Conservation (phyloP, 257 asterid species). For the Pogostemon cablin region DNA sequence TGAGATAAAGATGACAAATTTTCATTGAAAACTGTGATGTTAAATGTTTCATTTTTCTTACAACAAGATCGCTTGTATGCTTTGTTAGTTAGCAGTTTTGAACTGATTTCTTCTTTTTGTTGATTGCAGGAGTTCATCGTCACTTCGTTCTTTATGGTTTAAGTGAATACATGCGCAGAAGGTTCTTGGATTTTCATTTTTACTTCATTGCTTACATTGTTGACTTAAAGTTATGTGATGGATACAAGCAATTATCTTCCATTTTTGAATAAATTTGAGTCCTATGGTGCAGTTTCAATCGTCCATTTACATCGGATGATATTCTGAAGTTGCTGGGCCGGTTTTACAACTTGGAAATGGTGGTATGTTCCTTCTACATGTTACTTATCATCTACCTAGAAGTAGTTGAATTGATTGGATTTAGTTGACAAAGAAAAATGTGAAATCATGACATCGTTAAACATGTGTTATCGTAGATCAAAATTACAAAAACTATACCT, state of each 20-base stretch:
- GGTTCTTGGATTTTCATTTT: slow-evolving; percentile 47
- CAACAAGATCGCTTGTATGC: not conserved
- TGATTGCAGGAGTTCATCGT: slow-evolving; percentile 78
- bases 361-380: slow-evolving; percentile 52
- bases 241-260: not conserved
- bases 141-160: slow-evolving; percentile 64
- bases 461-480: not conserved
- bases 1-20: not conserved
- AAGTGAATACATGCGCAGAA: slow-evolving; percentile 60
- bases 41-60: not conserved
- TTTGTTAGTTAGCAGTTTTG: not conserved
- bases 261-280: not conserved
- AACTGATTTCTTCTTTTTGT: slow-evolving; percentile 9
- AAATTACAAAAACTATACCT: not conserved
- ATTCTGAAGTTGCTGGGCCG: slow-evolving; percentile 86
- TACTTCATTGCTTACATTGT: slow-evolving; percentile 10
- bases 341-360: slow-evolving; percentile 91
- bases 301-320: slow-evolving; percentile 74
- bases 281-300: slow-evolving; percentile 65
- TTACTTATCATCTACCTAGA: not conserved
- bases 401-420: not conserved
- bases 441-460: not conserved
- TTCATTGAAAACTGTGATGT: not conserved
- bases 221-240: slow-evolving; percentile 8
- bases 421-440: slow-evolving; percentile 14